phyloP scores from a whole-genome alignment of 2,329 filamentous ascomycete species.

The Penicillium janthinellum region DNA sequence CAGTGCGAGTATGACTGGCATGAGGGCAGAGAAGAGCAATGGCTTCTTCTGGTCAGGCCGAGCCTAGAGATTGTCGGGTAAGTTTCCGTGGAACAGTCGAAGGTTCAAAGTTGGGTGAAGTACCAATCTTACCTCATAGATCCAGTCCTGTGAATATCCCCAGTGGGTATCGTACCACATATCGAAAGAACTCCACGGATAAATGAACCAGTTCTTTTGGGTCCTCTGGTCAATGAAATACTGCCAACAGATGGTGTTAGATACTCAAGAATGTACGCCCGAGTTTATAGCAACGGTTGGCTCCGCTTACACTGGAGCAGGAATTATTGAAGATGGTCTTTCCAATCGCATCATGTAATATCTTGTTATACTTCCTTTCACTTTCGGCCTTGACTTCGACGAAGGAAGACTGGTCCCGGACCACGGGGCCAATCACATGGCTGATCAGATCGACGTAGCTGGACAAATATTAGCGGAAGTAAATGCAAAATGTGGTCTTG shows the following conservation, averaged over 20 bases:
- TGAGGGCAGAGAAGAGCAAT: background rate
- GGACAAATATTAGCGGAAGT: no score
- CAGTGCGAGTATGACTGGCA: no score
- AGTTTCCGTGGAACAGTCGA: background rate
- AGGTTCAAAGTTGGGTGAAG: no score
- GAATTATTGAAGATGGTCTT: slow-evolving; percentile 18
- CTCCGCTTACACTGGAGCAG: slow-evolving; percentile 15
- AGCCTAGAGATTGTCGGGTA: background rate
- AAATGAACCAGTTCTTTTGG: slow-evolving; percentile 25
- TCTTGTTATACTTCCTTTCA: slow-evolving; percentile 13
- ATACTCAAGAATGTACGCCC: no score
- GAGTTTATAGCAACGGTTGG: no score
- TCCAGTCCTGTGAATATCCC: slow-evolving; percentile 13
- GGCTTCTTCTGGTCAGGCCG: background rate
- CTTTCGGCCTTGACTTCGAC: slow-evolving; percentile 21
- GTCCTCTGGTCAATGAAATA: slow-evolving; percentile 24
- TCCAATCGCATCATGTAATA: slow-evolving; percentile 14
- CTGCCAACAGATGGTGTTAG: slow-evolving; percentile 3
- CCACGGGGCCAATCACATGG: slow-evolving; percentile 17
- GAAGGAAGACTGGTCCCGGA: slow-evolving; percentile 8
- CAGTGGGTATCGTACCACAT: slow-evolving; percentile 22
- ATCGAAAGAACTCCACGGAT: slow-evolving; percentile 24
- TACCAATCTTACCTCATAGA: background rate
- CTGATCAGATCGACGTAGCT: slow-evolving; percentile 21
- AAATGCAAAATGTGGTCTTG: no score